These are phyloP conservation scores for Chrysoporthe deuterocubensis DNA, from an alignment of 2,329 filamentous ascomycete genomes.

Conservation along the genomic window DNA sequence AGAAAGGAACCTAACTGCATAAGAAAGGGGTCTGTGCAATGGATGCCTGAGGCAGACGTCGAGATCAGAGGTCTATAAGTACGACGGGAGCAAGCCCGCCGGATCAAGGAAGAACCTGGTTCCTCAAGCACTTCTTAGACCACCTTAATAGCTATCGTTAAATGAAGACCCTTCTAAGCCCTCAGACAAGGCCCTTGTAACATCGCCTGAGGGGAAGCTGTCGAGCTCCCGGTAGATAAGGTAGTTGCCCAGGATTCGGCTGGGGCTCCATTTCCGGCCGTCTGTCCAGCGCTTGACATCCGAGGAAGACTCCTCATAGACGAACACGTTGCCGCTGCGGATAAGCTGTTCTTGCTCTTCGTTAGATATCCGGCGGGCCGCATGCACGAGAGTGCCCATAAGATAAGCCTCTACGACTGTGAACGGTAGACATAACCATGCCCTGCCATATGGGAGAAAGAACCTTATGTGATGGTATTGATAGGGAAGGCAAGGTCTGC, in stretches of 20 bases:
- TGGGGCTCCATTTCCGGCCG: constrained; percentile 88
- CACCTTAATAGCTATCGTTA: no score
- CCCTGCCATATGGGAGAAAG: constrained; percentile 61
- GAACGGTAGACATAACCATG: constrained; percentile 70
- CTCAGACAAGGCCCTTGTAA: no score
- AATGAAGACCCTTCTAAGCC: no score
- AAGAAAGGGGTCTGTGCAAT: no score
- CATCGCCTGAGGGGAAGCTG: constrained; percentile 77
- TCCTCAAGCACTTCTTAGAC: no score
- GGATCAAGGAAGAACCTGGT: no score
- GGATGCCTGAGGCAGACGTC: no score
- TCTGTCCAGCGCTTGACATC: constrained; percentile 96
- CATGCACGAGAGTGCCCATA: constrained; percentile 70
- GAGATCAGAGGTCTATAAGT: no score
- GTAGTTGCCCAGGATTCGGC: constrained; percentile 82
- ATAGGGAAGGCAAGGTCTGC: constrained; percentile 53
- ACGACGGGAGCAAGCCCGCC: no score
- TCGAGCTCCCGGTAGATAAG: constrained; percentile 84
- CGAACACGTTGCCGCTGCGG: constrained; percentile 82
- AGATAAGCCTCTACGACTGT: constrained; percentile 81
- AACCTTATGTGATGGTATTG: constrained; percentile 22
- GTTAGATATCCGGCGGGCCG: constrained; percentile 83
- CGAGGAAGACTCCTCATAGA: constrained; percentile 89
- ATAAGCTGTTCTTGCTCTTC: constrained; percentile 79
- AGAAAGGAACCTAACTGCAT: no score